A percentile compares a stretch with the other conserved stretches of the same genome.
Conservation (phyloP, 1,284 basidiomycete species). For the Cerioporus squamosus region DNA sequence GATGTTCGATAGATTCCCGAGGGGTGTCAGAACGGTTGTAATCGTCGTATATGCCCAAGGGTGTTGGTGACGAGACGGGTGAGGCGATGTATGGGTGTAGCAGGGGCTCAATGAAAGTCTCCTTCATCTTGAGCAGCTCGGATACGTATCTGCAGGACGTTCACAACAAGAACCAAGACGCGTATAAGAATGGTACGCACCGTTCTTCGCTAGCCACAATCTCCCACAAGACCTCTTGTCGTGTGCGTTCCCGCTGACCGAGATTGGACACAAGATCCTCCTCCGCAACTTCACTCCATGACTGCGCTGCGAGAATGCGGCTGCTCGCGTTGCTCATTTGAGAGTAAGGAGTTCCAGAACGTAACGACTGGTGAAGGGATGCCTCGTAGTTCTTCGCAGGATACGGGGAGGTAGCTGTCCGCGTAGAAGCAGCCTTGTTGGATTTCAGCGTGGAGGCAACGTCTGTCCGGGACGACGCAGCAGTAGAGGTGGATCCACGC, state of each 20-base stretch:
- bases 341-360: conserved; percentile 80
- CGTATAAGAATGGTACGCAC: conserved; percentile 48
- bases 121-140: conserved; percentile 89
- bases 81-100: conserved; percentile 77
- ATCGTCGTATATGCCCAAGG: conserved; percentile 64
- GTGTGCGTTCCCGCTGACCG: conserved; percentile 89
- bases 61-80: conserved; percentile 59
- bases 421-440: conserved; percentile 57
- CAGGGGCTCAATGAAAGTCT: conserved; percentile 90
- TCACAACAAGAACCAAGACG: conserved; percentile 9
- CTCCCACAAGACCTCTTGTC: conserved; percentile 98
- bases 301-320: conserved; percentile 78
- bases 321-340: conserved; percentile 69
- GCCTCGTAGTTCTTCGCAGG: conserved; percentile 48
- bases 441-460: conserved; percentile 42
- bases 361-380: conserved; percentile 66
- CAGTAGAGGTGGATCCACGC: conserved; percentile 67
- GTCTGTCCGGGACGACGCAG: conserved; percentile 48
- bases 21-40: conserved; percentile 56
- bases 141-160: conserved; percentile 77
- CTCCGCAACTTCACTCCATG: conserved; percentile 96
- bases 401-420: conserved; percentile 64
- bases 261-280: conserved; percentile 94
- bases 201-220: conserved; percentile 97
- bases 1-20: conserved; percentile 72